A percentile compares a stretch with the other conserved stretches of the same genome.
phyloP scores from a whole-genome alignment of 1,139 yeast genomes.

The Geotrichum europaeum region DNA sequence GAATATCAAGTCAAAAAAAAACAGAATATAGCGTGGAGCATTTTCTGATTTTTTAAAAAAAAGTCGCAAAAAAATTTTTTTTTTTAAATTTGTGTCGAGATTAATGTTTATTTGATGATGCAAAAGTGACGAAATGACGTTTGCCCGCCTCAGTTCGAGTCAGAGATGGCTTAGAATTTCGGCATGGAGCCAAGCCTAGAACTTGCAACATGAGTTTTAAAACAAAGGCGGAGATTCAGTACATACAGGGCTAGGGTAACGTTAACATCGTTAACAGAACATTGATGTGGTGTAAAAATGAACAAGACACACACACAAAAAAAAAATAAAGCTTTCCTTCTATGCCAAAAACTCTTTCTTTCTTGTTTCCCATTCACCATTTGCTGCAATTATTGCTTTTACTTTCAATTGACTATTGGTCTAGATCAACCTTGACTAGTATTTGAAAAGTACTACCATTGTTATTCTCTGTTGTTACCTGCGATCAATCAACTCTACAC shows the following conservation, averaged over 20 bases:
- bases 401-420: background rate
- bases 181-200: background rate
- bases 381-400: background rate
- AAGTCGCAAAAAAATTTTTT: no score
- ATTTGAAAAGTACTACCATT: background rate
- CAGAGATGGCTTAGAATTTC: background rate
- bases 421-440: background rate
- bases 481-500: background rate
- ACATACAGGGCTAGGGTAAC: background rate
- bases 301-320: background rate
- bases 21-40: no score
- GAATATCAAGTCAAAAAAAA: no score
- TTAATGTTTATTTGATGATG: background rate
- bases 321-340: background rate
- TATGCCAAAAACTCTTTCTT: background rate
- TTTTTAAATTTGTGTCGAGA: no score
- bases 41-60: no score
- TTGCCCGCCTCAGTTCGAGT: no score
- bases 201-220: background rate
- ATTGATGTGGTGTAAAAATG: background rate
- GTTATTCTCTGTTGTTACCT: background rate
- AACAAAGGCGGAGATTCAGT: background rate
- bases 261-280: background rate
- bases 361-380: background rate
- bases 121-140: background rate